Conservation (phyloP, 2,329 filamentous ascomycete species). For the Pezicula rhizophila region DNA sequence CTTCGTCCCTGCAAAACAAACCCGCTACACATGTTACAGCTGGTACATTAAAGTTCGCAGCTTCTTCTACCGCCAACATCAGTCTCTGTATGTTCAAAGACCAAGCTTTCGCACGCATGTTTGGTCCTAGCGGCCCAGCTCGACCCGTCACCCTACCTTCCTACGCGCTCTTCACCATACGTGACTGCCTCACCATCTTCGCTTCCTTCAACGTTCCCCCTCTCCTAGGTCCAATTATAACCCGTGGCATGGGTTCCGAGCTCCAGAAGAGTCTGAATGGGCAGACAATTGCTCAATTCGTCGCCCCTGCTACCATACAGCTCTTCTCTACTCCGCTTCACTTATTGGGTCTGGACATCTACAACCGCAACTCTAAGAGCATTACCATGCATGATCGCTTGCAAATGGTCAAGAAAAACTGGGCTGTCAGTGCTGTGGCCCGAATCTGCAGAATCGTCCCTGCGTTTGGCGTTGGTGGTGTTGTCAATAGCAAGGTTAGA, state of each 20-base stretch:
- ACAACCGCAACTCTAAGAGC: constrained; percentile 56
- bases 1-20: constrained; percentile 54
- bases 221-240: constrained; percentile 65
- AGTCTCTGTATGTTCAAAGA: constrained; percentile 86
- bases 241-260: constrained; percentile 45
- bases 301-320: constrained; percentile 74
- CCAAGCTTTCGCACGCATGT: constrained; percentile 75
- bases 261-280: constrained; percentile 45
- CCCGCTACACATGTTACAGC: constrained; percentile 61
- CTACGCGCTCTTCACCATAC: constrained; percentile 71
- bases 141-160: constrained; percentile 61
- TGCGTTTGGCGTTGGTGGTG: constrained; percentile 82
- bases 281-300: constrained; percentile 69
- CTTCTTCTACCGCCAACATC: constrained; percentile 78
- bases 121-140: constrained; percentile 54
- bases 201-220: constrained; percentile 87
- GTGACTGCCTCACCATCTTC: constrained; percentile 86
- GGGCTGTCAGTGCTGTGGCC: constrained; percentile 66
- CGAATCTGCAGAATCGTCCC: constrained; percentile 81
- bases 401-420: constrained; percentile 64
- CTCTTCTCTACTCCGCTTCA: constrained; percentile 77
- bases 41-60: constrained; percentile 73
- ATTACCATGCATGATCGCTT: constrained; percentile 53
- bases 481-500: constrained; percentile 73
- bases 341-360: constrained; percentile 77